phyloP scores from a whole-genome alignment of 2,329 filamentous ascomycete genomes.

The Fusarium stilboides region DNA sequence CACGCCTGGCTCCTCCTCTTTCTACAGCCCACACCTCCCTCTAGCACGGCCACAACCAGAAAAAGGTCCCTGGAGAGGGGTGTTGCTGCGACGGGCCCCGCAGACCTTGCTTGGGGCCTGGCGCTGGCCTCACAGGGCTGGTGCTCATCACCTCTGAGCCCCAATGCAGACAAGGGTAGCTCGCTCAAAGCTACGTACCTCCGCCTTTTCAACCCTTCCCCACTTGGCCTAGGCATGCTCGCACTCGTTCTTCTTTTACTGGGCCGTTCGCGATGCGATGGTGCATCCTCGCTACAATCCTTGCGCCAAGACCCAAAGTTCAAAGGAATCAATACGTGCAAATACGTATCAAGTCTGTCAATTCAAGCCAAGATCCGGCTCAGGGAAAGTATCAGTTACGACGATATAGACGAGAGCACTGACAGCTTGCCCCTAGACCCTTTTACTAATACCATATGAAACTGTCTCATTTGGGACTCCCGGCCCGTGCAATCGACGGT shows the following conservation, averaged over 20 bases:
- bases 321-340: neutral
- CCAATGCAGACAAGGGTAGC: constrained; percentile 23
- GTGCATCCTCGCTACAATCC: constrained; percentile 18
- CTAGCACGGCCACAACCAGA: constrained; percentile 40
- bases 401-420: neutral
- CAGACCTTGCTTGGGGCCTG: constrained; percentile 23
- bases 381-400: neutral
- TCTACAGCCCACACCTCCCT: constrained; percentile 21
- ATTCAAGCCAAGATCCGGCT: neutral
- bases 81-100: constrained; percentile 25
- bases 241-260: constrained; percentile 26
- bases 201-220: constrained; percentile 41
- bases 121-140: constrained; percentile 49
- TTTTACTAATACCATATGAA: constrained; percentile 36
- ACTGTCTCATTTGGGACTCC: constrained; percentile 32
- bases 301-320: constrained; percentile 9
- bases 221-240: constrained; percentile 14
- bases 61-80: constrained; percentile 41
- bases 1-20: constrained; percentile 9
- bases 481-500: constrained; percentile 26
- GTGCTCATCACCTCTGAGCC: constrained; percentile 42
- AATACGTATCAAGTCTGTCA: neutral
- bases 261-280: constrained; percentile 16
- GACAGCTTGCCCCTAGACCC: constrained; percentile 7
- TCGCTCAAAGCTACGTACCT: constrained; percentile 38